Evolutionary conservation across 2,329 filamentous ascomycete species (phyloP).

Genomic region (Parascedosporium putredinis): DNA sequence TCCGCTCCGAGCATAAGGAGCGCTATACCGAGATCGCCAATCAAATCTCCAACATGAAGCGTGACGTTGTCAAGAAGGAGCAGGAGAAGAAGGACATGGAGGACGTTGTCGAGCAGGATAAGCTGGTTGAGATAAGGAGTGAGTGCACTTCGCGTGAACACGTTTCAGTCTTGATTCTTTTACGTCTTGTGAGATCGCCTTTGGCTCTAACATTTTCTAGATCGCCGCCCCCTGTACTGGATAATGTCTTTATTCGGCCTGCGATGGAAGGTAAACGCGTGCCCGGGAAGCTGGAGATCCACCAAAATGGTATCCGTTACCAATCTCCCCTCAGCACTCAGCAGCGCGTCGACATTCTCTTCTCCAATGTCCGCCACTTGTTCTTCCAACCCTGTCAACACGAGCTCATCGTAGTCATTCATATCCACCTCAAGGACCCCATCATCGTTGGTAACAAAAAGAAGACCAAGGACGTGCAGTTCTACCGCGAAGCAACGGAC

Average conservation of each 20-base stretch:
- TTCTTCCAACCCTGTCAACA: conserved; percentile 98
- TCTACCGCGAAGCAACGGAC: conserved; percentile 94
- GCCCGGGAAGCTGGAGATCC: conserved; percentile 90
- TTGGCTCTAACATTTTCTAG: conserved; percentile 46
- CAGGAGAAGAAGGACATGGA: conserved; percentile 99
- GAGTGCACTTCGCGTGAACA: too few species aligned
- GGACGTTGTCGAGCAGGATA: conserved; percentile 97
- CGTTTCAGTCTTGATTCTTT: too few species aligned
- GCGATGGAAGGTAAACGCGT: conserved; percentile 95
- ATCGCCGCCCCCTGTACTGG: conserved; percentile 83
- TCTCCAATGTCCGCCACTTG: conserved; percentile 95
- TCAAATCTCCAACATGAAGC: conserved; percentile 94
- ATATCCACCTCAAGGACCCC: conserved; percentile 94
- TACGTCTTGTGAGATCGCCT: too few species aligned
- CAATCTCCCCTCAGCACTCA: conserved; percentile 69
- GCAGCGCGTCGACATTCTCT: conserved; percentile 83
- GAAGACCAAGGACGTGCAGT: conserved; percentile 98
- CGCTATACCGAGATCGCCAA: conserved; percentile 84
- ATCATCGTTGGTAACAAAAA: conserved; percentile 96
- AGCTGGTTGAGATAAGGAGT: conserved; percentile 90
- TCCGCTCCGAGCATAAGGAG: conserved; percentile 80
- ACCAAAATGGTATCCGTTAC: conserved; percentile 97
- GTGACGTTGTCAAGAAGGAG: conserved; percentile 80
- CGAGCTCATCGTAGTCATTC: conserved; percentile 94
- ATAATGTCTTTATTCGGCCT: conserved; percentile 91